These are phyloP conservation scores for Populus euphratica DNA, from an alignment of 345 rosid species.

Conservation along the genomic window DNA sequence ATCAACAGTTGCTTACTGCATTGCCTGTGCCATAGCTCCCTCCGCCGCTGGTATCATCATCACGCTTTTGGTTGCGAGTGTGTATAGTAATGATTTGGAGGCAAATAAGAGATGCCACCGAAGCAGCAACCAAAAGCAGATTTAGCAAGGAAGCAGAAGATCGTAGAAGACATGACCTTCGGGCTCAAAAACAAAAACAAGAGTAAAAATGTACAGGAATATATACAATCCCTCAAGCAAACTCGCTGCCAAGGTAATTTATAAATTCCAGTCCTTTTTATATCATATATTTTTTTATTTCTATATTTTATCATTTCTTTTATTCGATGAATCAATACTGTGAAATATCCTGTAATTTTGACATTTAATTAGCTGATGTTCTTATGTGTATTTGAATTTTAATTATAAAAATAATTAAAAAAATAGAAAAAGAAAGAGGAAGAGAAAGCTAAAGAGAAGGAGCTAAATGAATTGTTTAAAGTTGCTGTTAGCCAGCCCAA, in stretches of 20 bases:
- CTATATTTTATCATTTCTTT: background rate
- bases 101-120: slow-evolving; percentile 72
- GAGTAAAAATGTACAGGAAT: slow-evolving; percentile 93
- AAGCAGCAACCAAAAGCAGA: slow-evolving; percentile 82
- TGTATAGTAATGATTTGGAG: slow-evolving; percentile 21
- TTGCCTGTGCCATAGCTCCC: background rate
- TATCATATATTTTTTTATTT: background rate
- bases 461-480: slow-evolving; percentile 88
- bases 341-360: background rate
- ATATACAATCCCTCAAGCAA: slow-evolving; percentile 80
- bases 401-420: background rate
- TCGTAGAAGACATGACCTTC: slow-evolving; percentile 91
- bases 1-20: background rate
- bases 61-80: background rate
- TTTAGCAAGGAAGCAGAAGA: slow-evolving; percentile 86
- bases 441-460: slow-evolving; percentile 90
- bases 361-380: too few species aligned
- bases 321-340: background rate
- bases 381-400: background rate
- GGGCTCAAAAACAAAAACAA: slow-evolving; percentile 92
- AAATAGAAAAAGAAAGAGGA: slow-evolving; percentile 96
- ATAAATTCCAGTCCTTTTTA: background rate
- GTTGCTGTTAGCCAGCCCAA: slow-evolving; percentile 92
- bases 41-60: background rate
- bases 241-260: slow-evolving; percentile 64